These are phyloP conservation scores for Tanacetum coccineum DNA, from an alignment of 129 eudicot species.

Conservation along the genomic window DNA sequence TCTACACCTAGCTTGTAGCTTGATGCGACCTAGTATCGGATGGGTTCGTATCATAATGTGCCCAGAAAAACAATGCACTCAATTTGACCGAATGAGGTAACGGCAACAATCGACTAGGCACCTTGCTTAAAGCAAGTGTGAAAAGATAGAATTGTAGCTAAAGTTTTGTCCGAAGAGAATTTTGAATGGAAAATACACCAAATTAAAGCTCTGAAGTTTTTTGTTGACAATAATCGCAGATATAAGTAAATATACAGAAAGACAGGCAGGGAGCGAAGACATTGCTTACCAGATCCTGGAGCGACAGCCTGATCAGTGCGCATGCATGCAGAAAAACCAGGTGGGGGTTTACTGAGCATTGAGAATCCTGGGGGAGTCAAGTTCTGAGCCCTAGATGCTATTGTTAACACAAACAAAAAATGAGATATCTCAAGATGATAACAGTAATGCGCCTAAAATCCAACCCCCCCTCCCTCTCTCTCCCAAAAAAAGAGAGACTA, in stretches of 20 bases:
- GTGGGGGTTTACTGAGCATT: slow-evolving; percentile 46
- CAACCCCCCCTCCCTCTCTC: not conserved
- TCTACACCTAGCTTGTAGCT: too few species aligned
- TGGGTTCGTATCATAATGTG: not conserved
- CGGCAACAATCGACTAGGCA: not conserved
- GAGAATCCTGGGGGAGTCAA: slow-evolving; percentile 66
- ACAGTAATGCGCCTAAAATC: not conserved
- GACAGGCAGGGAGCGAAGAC: slow-evolving; percentile 9
- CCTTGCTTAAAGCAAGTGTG: not conserved
- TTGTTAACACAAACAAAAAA: slow-evolving; percentile 16
- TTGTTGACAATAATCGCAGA: not conserved
- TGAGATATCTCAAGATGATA: not conserved
- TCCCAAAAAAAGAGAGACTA: too few species aligned
- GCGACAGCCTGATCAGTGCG: slow-evolving; percentile 36
- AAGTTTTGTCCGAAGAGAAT: not conserved
- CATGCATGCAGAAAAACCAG: slow-evolving; percentile 54
- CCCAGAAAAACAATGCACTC: not conserved
- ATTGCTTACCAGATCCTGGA: slow-evolving; percentile 49
- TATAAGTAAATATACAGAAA: slow-evolving; percentile 10
- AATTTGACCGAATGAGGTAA: not conserved
- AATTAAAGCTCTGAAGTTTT: not conserved
- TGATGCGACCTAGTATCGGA: too few species aligned
- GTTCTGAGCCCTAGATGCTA: slow-evolving; percentile 51
- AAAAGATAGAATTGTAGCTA: slow-evolving; percentile 13
- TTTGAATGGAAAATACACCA: not conserved